Percentiles rank a stretch among this genome's conserved stretches.
Conservation (phyloP, 805 yeast genomes). For the Pichia paraexigua region DNA sequence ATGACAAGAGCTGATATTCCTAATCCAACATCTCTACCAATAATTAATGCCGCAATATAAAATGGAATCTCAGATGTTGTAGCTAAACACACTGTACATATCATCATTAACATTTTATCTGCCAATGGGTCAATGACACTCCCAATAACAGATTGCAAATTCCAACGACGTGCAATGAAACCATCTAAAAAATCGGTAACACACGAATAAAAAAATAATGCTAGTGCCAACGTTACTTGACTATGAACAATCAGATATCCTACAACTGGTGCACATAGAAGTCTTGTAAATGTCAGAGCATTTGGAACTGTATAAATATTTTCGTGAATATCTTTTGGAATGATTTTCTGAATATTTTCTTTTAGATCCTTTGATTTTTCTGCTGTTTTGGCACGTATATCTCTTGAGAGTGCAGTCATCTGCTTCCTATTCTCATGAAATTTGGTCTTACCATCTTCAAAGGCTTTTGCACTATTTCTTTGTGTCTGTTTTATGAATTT, state of each 20-base stretch:
- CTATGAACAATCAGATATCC: constrained; percentile 70
- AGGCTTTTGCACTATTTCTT: constrained; percentile 6
- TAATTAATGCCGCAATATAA: constrained; percentile 55
- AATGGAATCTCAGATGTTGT: constrained; percentile 63
- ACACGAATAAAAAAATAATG: constrained; percentile 76
- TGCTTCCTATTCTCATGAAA: constrained; percentile 5
- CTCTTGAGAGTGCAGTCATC: constrained; percentile 9
- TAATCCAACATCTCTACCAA: constrained; percentile 77
- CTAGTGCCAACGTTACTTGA: constrained; percentile 56
- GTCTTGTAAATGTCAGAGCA: constrained; percentile 69
- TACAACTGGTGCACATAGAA: constrained; percentile 75
- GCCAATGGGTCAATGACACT: constrained; percentile 93
- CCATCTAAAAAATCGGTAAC: constrained; percentile 92
- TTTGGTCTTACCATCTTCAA: constrained; percentile 1
- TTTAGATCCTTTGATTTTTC: constrained; percentile 15
- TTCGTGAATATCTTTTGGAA: constrained; percentile 37
- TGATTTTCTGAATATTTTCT: constrained; percentile 25
- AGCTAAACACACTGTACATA: constrained; percentile 71
- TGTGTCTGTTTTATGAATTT: constrained; percentile 6
- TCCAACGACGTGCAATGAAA: constrained; percentile 72
- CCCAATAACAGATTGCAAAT: constrained; percentile 75
- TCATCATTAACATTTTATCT: constrained; percentile 83
- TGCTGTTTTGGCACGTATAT: constrained; percentile 14
- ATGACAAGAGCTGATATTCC: constrained; percentile 65
- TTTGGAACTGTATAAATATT: constrained; percentile 82